These are phyloP conservation scores for Aspergillus hiratsukae DNA, from an alignment of 2,329 filamentous ascomycete genomes.

Conservation along the genomic window DNA sequence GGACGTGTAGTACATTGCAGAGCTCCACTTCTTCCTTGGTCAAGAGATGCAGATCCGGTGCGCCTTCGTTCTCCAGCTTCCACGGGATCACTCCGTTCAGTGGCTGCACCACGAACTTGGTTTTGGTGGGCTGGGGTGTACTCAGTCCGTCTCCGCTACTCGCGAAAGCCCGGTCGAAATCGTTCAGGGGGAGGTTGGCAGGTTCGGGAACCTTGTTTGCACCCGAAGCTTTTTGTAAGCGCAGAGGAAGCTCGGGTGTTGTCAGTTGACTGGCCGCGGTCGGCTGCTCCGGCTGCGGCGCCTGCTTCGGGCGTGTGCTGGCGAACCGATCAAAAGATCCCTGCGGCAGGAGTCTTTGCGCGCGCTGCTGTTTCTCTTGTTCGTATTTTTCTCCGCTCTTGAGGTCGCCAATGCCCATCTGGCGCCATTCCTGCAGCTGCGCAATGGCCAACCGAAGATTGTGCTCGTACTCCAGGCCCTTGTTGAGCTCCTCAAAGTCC, in stretches of 20 bases:
- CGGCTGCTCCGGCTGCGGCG: constrained; percentile 64
- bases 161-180: constrained; percentile 51
- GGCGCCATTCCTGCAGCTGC: constrained; percentile 92
- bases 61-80: constrained; percentile 67
- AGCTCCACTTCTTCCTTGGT: constrained; percentile 79
- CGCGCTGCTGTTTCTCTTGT: constrained; percentile 72
- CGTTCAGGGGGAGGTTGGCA: constrained; percentile 40
- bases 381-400: constrained; percentile 90
- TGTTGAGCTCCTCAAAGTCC: constrained; percentile 82
- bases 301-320: constrained; percentile 65
- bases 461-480: constrained; percentile 83
- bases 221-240: constrained; percentile 44
- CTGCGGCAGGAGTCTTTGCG: constrained; percentile 62
- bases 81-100: constrained; percentile 49
- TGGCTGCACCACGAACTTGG: constrained; percentile 50
- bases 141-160: constrained; percentile 45
- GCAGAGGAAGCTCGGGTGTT: constrained; percentile 70
- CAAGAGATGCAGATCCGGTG: constrained; percentile 75
- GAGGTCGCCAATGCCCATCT: constrained; percentile 76
- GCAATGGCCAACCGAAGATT: constrained; percentile 84
- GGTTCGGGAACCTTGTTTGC: constrained; percentile 29
- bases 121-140: constrained; percentile 38
- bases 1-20: constrained; percentile 76
- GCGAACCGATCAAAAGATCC: constrained; percentile 83
- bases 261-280: constrained; percentile 72